A percentile compares a stretch with the other conserved stretches of the same genome.
phyloP scores from a whole-genome alignment of 148 eudicot species.

The Chenopodium album region DNA sequence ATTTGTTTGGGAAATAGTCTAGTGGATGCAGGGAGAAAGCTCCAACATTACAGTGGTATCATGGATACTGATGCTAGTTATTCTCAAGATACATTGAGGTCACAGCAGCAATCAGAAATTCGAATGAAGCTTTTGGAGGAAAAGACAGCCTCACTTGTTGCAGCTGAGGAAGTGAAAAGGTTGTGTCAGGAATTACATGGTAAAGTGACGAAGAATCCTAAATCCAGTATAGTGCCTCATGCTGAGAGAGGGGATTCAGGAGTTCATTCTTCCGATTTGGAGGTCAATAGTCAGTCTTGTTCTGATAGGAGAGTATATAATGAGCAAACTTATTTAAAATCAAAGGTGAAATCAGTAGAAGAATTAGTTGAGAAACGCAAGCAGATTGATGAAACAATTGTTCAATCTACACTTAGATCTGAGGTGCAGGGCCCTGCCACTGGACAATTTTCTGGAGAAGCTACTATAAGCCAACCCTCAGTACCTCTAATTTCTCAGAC shows the following conservation, averaged over 20 bases:
- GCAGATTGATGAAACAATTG: conserved; percentile 30
- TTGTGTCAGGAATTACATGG: conserved; percentile 16
- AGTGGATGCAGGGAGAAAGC: conserved; percentile 31
- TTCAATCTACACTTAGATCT: conserved; percentile 26
- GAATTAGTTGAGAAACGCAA: conserved; percentile 32
- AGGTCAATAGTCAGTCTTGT: conserved; percentile 22
- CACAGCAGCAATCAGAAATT: conserved; percentile 34
- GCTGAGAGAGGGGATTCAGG: conserved; percentile 25
- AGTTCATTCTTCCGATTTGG: conserved; percentile 16
- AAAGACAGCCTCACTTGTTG: conserved; percentile 25
- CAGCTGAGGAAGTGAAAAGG: conserved; percentile 28
- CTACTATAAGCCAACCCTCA: conserved; percentile 29
- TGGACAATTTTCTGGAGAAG: conserved; percentile 34
- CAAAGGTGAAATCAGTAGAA: conserved; percentile 35
- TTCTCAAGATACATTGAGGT: conserved; percentile 26
- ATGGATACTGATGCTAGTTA: conserved; percentile 23
- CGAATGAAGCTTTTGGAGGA: conserved; percentile 35
- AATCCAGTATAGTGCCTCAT: conserved; percentile 31
- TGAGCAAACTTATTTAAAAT: conserved; percentile 38
- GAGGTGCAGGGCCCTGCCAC: conserved; percentile 30
- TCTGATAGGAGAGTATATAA: conserved; percentile 34
- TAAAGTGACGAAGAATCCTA: conserved; percentile 26
- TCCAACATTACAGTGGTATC: conserved; percentile 28
- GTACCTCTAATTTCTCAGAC: conserved; percentile 30
- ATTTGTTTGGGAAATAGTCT: conserved; percentile 20